Conservation (phyloP, 139 green algal genomes). For the Chlamydomonas schloesseri region DNA sequence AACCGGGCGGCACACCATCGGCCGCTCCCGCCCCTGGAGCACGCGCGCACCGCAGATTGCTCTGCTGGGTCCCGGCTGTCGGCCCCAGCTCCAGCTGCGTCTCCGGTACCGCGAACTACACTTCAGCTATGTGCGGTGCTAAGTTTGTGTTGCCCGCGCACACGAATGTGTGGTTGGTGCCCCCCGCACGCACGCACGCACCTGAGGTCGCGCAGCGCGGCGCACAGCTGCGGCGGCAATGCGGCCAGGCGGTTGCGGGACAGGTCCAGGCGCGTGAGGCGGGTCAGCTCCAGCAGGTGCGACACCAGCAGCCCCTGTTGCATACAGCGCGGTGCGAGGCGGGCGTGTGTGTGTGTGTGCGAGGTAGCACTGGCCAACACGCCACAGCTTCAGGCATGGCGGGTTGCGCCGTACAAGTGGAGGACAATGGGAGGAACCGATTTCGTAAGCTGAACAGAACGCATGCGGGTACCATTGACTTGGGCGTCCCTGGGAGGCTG, state of each 20-base stretch:
- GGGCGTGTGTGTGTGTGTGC: no score
- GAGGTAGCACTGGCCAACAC: background rate
- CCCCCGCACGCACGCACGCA: background rate
- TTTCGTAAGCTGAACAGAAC: background rate
- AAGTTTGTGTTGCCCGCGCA: no score
- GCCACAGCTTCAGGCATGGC: background rate
- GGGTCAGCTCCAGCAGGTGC: background rate
- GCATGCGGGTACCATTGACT: background rate
- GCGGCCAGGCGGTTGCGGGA: background rate
- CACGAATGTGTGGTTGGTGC: no score
- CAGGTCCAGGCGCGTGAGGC: background rate
- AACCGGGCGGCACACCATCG: no score
- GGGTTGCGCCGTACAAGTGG: background rate
- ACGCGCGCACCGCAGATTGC: no score
- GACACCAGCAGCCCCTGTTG: background rate
- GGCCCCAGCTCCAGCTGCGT: no score
- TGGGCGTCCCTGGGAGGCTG: no score
- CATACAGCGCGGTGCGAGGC: background rate
- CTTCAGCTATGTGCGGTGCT: no score
- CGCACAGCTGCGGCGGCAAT: background rate
- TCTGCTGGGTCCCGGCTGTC: no score
- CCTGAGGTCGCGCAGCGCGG: conserved; percentile 5
- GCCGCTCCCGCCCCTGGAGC: no score
- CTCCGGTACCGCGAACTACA: no score
- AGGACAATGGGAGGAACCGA: background rate